Conservation (phyloP, 305 asterid species). For the Fraxinus sp. region DNA sequence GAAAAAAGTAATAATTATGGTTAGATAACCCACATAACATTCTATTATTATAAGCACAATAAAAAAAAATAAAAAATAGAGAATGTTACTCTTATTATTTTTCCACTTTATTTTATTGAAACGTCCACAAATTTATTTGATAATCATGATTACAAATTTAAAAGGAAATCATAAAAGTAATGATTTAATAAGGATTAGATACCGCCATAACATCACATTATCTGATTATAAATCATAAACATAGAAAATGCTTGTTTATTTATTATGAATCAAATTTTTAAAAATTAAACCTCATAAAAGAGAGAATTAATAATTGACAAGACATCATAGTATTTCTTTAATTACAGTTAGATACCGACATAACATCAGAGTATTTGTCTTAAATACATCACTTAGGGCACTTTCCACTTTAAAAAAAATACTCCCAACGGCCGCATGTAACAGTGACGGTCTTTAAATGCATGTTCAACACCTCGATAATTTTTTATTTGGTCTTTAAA, state of each 20-base stretch:
- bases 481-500: too few relatives aligned
- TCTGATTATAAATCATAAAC: too few relatives aligned
- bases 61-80: not conserved
- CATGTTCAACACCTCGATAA: too few relatives aligned
- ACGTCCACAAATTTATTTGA: not conserved
- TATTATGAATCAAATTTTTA: not conserved
- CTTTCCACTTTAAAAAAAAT: slow-evolving; percentile 10
- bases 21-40: not conserved
- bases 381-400: slow-evolving; percentile 19
- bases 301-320: not conserved
- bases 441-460: too few relatives aligned
- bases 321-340: slow-evolving; percentile 15
- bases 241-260: too few relatives aligned
- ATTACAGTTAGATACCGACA: slow-evolving; percentile 51
- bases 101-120: not conserved
- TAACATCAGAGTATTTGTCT: slow-evolving; percentile 38
- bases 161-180: not conserved
- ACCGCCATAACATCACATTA: too few relatives aligned
- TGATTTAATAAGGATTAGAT: too few relatives aligned
- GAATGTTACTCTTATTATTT: not conserved
- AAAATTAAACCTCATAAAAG: not conserved
- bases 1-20: not conserved
- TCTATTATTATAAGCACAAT: not conserved
- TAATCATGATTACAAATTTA: not conserved
- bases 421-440: too few relatives aligned